Percentiles rank a stretch among this genome's conserved stretches.
phyloP scores from a whole-genome alignment of 345 rosid species.

The Eucalyptus fibrosa region DNA sequence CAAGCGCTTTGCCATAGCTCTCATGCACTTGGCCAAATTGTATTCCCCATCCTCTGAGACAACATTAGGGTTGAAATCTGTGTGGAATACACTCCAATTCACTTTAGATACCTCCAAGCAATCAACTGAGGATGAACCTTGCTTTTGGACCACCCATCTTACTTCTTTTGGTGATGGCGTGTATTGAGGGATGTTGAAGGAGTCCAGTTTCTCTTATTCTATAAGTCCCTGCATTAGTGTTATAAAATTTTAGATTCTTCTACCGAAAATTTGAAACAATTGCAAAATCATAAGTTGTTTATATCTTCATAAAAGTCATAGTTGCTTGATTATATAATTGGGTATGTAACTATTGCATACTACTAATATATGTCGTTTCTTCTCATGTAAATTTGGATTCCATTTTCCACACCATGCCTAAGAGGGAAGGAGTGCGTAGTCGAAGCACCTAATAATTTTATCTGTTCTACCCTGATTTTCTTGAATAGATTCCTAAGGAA shows the following conservation, averaged over 20 bases:
- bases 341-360: background rate
- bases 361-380: background rate
- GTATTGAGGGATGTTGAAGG: slow-evolving; percentile 17
- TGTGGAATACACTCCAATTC: slow-evolving; percentile 15
- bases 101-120: slow-evolving; percentile 16
- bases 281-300: background rate
- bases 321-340: background rate
- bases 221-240: slow-evolving; percentile 14
- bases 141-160: slow-evolving; percentile 4
- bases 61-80: background rate
- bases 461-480: no score
- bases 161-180: slow-evolving; percentile 35
- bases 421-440: background rate
- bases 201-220: no score
- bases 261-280: background rate
- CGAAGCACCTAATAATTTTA: background rate
- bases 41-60: slow-evolving; percentile 2
- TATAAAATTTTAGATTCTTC: no score
- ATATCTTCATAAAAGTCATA: background rate
- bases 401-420: background rate
- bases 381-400: no score
- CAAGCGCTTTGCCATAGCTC: slow-evolving; percentile 39
- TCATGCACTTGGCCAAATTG: slow-evolving; percentile 16
- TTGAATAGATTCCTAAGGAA: background rate
- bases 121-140: slow-evolving; percentile 27